These are phyloP conservation scores for Scheffersomyces insectosa DNA, from an alignment of 1,139 yeast species.

Conservation along the genomic window DNA sequence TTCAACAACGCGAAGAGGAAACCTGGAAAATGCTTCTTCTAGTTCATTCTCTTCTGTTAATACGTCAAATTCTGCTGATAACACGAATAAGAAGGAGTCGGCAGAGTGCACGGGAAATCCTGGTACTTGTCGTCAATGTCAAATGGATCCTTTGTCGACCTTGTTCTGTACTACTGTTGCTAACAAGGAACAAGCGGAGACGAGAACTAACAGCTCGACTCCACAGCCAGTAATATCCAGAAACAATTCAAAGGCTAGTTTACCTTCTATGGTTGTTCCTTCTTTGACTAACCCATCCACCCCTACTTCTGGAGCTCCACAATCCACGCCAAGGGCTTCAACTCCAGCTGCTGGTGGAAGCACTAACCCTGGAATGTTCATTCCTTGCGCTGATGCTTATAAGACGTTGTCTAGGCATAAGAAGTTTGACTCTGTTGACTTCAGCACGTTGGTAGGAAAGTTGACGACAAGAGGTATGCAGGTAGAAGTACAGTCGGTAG, in stretches of 20 bases:
- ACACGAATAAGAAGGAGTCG: conserved; percentile 4
- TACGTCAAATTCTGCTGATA: conserved; percentile 1
- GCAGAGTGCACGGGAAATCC: conserved; percentile 75
- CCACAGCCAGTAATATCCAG: conserved; percentile 14
- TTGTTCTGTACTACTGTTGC: conserved; percentile 86
- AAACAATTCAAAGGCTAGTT: conserved; percentile 13
- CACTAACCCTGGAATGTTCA: conserved; percentile 51
- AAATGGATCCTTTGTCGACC: conserved; percentile 84
- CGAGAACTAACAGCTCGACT: conserved; percentile 17
- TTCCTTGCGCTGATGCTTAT: conserved; percentile 88
- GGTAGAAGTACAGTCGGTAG: conserved; percentile 85
- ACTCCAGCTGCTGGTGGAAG: conserved; percentile 19
- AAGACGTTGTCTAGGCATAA: conserved; percentile 81
- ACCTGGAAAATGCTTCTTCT: conserved; percentile 6
- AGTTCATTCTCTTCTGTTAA: conserved; percentile 2
- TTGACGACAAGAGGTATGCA: conserved; percentile 83
- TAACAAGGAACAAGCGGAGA: conserved; percentile 32
- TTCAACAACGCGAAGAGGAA: conserved; percentile 21
- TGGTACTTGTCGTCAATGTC: conserved; percentile 85
- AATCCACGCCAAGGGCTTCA: conserved; percentile 16
- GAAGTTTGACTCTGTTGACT: conserved; percentile 69
- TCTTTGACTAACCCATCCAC: conserved; percentile 22
- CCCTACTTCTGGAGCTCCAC: conserved; percentile 18
- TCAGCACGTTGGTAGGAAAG: conserved; percentile 71
- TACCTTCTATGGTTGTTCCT: conserved; percentile 12